Evolutionary conservation across 306 rosid species (phyloP).

Genomic region (Hylodesmum podocarpum): DNA sequence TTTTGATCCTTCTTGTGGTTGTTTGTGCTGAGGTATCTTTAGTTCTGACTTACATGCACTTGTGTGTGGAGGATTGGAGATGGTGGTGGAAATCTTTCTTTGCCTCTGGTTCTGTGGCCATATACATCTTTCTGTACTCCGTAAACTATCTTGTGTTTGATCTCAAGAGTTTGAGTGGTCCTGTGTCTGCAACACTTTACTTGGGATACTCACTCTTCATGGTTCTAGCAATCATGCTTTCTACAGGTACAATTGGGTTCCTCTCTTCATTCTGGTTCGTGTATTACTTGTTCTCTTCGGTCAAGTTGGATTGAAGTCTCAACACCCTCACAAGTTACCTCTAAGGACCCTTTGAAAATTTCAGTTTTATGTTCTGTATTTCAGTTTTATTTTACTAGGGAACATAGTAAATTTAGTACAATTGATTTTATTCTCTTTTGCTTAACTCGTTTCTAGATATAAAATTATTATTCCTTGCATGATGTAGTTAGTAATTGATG

Average conservation of each 20-base stretch:
- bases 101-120: constrained; percentile 78
- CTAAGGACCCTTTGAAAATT: constrained; percentile 20
- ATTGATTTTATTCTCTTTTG: constrained; percentile 32
- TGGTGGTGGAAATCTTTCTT: constrained; percentile 92
- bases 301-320: constrained; percentile 66
- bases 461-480: constrained; percentile 7
- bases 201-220: constrained; percentile 75
- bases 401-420: constrained; percentile 33
- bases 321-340: neutral
- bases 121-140: constrained; percentile 75
- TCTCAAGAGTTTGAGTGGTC: constrained; percentile 73
- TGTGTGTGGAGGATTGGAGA: constrained; percentile 76
- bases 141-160: constrained; percentile 65
- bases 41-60: constrained; percentile 76
- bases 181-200: constrained; percentile 74
- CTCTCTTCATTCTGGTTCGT: constrained; percentile 85
- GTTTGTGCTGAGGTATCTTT: constrained; percentile 75
- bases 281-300: constrained; percentile 78
- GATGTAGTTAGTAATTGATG: neutral
- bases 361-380: constrained; percentile 17
- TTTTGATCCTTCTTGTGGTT: constrained; percentile 59
- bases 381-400: constrained; percentile 34
- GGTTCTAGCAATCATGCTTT: constrained; percentile 78
- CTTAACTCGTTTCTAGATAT: constrained; percentile 42
- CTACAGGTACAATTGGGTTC: constrained; percentile 78